A percentile compares a stretch with the other conserved stretches of the same genome.
Conservation (phyloP, 306 rosid species). For the Rubus idaeus region DNA sequence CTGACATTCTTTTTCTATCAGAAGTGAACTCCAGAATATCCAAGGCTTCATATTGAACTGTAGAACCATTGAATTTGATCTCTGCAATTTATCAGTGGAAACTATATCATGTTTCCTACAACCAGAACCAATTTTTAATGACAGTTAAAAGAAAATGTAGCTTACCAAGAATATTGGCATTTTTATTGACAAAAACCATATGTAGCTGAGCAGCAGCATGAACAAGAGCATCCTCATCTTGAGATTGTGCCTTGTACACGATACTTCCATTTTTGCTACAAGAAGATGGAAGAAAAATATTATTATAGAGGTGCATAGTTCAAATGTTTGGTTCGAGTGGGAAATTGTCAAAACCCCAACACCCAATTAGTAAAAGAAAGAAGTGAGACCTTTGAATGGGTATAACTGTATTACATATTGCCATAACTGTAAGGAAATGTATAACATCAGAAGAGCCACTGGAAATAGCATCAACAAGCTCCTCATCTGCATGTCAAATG, state of each 20-base stretch:
- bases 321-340: constrained; percentile 2
- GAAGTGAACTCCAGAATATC: constrained; percentile 95
- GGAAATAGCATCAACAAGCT: constrained; percentile 68
- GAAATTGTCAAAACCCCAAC: constrained; percentile 17
- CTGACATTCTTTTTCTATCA: constrained; percentile 97
- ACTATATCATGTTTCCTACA: constrained; percentile 25
- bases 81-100: constrained; percentile 56
- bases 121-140: constrained; percentile 21
- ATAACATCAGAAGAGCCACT: constrained; percentile 70
- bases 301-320: constrained; percentile 12
- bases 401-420: constrained; percentile 90
- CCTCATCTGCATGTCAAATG: constrained; percentile 60
- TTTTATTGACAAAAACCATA: constrained; percentile 81
- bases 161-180: constrained; percentile 67
- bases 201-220: constrained; percentile 84
- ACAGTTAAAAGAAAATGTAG: constrained; percentile 27
- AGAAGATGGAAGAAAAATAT: constrained; percentile 28
- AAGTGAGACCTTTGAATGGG: constrained; percentile 70
- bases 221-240: constrained; percentile 99
- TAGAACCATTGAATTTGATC: constrained; percentile 69
- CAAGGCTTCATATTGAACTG: constrained; percentile 73
- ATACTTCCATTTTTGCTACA: constrained; percentile 83
- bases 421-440: constrained; percentile 84
- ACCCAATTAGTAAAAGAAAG: constrained; percentile 4
- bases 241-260: constrained; percentile 94